These are phyloP conservation scores for Boletus vermiculosoides DNA, from an alignment of 768 basidiomycete species.

Conservation along the genomic window DNA sequence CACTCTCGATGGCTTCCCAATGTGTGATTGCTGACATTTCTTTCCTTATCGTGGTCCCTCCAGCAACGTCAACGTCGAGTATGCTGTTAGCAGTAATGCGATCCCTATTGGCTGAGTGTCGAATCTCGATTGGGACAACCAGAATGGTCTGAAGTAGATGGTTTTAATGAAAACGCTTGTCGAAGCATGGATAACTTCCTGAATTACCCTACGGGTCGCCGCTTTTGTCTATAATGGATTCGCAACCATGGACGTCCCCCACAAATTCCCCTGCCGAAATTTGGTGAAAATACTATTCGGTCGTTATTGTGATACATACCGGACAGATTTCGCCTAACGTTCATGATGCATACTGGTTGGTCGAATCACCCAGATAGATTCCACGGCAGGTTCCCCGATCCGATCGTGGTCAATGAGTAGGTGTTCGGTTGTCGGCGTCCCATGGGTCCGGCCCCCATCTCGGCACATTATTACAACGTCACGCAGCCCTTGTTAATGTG, in stretches of 20 bases:
- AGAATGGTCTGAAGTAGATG: neutral
- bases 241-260: too few relatives aligned
- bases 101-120: neutral
- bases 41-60: too few relatives aligned
- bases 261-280: neutral
- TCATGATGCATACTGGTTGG: too few relatives aligned
- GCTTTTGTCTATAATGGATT: neutral
- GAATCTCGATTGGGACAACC: neutral
- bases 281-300: too few relatives aligned
- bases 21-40: neutral
- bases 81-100: neutral
- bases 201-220: too few relatives aligned
- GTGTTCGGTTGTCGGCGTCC: neutral
- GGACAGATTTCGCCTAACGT: too few relatives aligned
- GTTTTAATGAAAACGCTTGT: neutral
- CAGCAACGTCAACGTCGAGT: neutral
- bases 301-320: too few relatives aligned
- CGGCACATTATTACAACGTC: too few relatives aligned
- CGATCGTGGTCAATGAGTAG: neutral
- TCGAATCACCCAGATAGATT: neutral
- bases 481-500: neutral
- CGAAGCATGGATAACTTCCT: neutral
- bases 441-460: neutral
- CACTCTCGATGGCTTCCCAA: neutral
- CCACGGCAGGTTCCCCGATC: neutral